phyloP scores from a whole-genome alignment of 2,329 filamentous ascomycete genomes.

The Fusarium incarnatum region DNA sequence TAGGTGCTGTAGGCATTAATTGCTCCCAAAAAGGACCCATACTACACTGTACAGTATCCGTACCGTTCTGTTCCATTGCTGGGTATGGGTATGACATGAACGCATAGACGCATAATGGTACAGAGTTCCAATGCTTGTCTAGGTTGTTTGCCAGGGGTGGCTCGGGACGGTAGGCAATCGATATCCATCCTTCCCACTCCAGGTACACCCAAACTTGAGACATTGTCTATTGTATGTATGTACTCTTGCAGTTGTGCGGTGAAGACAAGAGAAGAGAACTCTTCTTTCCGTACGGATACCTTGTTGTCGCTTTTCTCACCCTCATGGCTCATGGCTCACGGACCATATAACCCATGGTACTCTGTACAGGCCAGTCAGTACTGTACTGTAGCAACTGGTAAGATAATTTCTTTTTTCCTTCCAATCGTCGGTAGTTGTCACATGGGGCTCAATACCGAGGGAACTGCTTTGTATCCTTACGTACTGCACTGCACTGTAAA shows the following conservation, averaged over 20 bases:
- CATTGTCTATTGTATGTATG: conserved; percentile 14
- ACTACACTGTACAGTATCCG: not conserved
- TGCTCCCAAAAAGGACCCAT: conserved; percentile 19
- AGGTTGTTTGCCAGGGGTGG: conserved; percentile 19
- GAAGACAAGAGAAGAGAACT: conserved; percentile 27
- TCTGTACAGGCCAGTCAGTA: not conserved
- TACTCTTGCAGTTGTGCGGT: conserved; percentile 17
- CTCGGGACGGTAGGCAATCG: conserved; percentile 6
- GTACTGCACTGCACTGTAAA: not conserved
- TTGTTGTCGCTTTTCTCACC: conserved; percentile 34
- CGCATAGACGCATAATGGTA: conserved; percentile 33
- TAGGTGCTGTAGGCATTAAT: conserved; percentile 2
- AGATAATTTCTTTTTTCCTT: conserved; percentile 38
- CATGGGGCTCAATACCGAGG: conserved; percentile 3
- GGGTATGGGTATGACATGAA: conserved; percentile 16
- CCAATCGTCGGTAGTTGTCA: conserved; percentile 43
- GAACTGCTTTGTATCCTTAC: not conserved
- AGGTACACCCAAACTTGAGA: conserved; percentile 34
- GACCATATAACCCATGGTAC: conserved; percentile 20
- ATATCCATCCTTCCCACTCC: conserved; percentile 23
- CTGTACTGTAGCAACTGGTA: conserved; percentile 33
- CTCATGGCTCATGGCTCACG: conserved; percentile 23
- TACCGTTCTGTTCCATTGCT: not conserved
- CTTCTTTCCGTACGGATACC: conserved; percentile 4
- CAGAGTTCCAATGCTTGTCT: conserved; percentile 17